Evolutionary conservation across 2,329 filamentous ascomycete species (phyloP), one percentile per base, ranked within the genome.

Genomic region (Fusarium sp.): DNA sequence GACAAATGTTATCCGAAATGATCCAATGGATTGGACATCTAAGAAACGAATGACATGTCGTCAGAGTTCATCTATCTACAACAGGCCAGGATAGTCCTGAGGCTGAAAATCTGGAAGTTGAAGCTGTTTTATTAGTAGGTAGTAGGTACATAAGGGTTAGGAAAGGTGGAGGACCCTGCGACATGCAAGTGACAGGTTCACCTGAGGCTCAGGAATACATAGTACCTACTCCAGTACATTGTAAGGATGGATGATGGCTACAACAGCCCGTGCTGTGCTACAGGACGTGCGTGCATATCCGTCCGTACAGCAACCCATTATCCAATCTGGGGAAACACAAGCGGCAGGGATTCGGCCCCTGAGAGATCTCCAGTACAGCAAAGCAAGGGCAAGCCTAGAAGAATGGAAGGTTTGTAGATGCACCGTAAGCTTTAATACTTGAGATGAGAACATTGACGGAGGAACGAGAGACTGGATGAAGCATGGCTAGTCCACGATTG

Each of bases 161-260:
- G 41, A 21, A 23, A 42, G 23, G 49, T 26, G 31, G 49, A 31
- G 43, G 21, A 19, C 50, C 39, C 48, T 57, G 37, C 19, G 30
- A n/a, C 42, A 51, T 52, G 55, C 50, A 53, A 48, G 72, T 70
- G 67, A 61, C 69, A 74, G 71, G 72, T 71, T 74, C 71, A 73
- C 71, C 72, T 74, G 72, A 74, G 65, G 65, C 72, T 70, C 56
- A 70, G 67, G 60, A 71, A 48, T 30, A 30, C 28, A 30, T 46
- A 42, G n/a, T 37, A 54, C 26, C 26, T 28, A 28, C 39, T 51
- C 34, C 19, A 55, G 46, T n/a, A 50, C 19, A 50, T 30, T 30
- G 28, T 37, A 18, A 18, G n/a, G 11, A 18, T 37, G n/a, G 11
- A 8, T 21, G 21, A 44, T 44, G 21, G 18, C 42, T 44, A 44